Base-by-base conservation (phyloP, 371 early-diverging fungal genomes). In the Apophysomyces variabilis region DNA sequence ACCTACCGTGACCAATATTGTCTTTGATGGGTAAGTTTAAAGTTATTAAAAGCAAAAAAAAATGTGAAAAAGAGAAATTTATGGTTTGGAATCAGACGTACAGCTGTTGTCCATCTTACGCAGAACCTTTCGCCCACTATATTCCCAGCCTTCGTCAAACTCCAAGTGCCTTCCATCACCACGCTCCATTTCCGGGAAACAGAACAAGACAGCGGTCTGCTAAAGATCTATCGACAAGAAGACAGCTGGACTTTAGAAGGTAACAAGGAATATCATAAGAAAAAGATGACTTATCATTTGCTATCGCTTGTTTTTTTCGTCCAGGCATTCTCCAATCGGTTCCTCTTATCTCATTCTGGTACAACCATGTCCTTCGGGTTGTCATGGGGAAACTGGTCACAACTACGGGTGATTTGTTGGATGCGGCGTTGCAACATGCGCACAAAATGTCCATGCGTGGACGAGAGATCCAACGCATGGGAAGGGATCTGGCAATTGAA, bases 191-290 rank as follows among this genome's bases (percentile, higher is more conserved):
- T 88, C 68, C 74, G 70, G 57, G 85, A 86, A 63, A 77, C 79
- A 36, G 84, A 84, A 14, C 66, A 60, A 61, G 78, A 76, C 8
- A 71, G 76, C 47, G 87, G 87, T 8, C 60, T 77, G n/a, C 66
- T 84, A 62, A 80, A 80, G 45, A 85, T 88, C 47, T 85, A 84
- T 58, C 69, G 74, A 57, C 87, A 88, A 62, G 86, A 88, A 63
- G 88, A 88, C 44, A 85, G 82, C 13, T 88, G 88, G 88, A 86
- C 87, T 7, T 62, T 88, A 32, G 88, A 86, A 70, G 88, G 80
- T 80, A 67, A 18, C 35, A 8, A 56, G 11, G 3, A 36, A 4
- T 26, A 26, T 13, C 41, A 41, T 41, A 41, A 41, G 41, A 26
- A 21, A 39, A 50, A n/a, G 26, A 18, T 54, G 8, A 57, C 38